phyloP scores from a whole-genome alignment of 2,329 filamentous ascomycete genomes.

The Cadophora sp. region DNA sequence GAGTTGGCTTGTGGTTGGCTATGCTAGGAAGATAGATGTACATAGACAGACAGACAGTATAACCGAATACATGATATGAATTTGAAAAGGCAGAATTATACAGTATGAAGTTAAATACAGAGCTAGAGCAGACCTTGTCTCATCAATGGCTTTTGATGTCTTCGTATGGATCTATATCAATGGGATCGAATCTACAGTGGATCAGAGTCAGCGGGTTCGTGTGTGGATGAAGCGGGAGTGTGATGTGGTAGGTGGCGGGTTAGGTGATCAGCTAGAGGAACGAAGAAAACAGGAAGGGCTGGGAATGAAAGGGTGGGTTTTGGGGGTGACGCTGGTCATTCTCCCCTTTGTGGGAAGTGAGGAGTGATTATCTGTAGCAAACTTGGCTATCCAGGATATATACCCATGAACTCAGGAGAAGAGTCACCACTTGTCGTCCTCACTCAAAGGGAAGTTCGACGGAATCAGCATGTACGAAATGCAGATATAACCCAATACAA shows the following conservation, averaged over 20 bases:
- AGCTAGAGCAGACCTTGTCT: not conserved
- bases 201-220: slow-evolving; percentile 1
- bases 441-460: too few relatives aligned
- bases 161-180: slow-evolving; percentile 27
- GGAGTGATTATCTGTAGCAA: too few relatives aligned
- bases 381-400: too few relatives aligned
- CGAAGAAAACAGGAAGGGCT: too few relatives aligned
- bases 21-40: slow-evolving; percentile 1
- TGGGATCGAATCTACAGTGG: slow-evolving; percentile 31
- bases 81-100: too few relatives aligned
- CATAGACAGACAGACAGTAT: not conserved
- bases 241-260: too few relatives aligned
- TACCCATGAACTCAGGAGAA: too few relatives aligned
- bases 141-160: slow-evolving; percentile 22
- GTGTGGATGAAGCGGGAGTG: not conserved
- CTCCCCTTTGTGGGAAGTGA: slow-evolving; percentile 1
- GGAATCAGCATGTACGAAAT: too few relatives aligned
- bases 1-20: not conserved
- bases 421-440: too few relatives aligned
- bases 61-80: too few relatives aligned
- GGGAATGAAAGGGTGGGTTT: too few relatives aligned
- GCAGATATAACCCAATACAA: not conserved
- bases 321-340: not conserved
- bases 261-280: too few relatives aligned
- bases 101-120: not conserved